phyloP scores from a whole-genome alignment of 768 basidiomycete genomes.

The Daedaleopsis sinensis region DNA sequence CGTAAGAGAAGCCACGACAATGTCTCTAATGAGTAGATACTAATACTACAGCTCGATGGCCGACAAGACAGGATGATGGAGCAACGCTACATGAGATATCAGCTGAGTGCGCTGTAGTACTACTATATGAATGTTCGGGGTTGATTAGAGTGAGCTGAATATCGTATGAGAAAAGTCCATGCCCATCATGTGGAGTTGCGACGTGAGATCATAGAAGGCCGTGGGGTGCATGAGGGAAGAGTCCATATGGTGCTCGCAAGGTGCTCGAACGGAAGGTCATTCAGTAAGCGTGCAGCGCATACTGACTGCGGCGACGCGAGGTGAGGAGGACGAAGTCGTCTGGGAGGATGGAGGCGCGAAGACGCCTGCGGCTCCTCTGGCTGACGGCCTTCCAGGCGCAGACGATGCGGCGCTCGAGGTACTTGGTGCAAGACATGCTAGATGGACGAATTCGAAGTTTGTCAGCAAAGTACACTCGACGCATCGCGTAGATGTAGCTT shows the following conservation, averaged over 20 bases:
- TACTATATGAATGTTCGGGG: neutral
- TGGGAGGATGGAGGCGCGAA: conserved; percentile 55
- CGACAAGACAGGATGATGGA: no score
- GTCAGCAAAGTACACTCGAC: neutral
- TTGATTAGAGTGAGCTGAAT: neutral
- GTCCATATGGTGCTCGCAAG: neutral
- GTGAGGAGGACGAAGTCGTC: conserved; percentile 68
- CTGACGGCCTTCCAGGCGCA: conserved; percentile 66
- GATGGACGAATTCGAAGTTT: neutral
- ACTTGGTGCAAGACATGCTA: conserved; percentile 44
- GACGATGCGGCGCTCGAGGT: conserved; percentile 60
- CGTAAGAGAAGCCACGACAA: neutral
- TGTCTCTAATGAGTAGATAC: neutral
- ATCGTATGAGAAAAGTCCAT: neutral
- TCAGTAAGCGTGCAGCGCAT: conserved; percentile 40
- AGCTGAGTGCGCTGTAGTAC: neutral
- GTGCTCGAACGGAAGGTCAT: neutral
- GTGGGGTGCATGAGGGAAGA: neutral
- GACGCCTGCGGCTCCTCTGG: conserved; percentile 50
- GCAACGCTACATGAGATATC: neutral
- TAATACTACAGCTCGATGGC: neutral
- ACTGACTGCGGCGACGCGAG: conserved; percentile 57
- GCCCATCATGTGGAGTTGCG: conserved; percentile 1
- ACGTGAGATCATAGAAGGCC: neutral
- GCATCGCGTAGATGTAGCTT: neutral